These are phyloP conservation scores for Pelargonium australe DNA, from an alignment of 441 rosid species.

Conservation along the genomic window DNA sequence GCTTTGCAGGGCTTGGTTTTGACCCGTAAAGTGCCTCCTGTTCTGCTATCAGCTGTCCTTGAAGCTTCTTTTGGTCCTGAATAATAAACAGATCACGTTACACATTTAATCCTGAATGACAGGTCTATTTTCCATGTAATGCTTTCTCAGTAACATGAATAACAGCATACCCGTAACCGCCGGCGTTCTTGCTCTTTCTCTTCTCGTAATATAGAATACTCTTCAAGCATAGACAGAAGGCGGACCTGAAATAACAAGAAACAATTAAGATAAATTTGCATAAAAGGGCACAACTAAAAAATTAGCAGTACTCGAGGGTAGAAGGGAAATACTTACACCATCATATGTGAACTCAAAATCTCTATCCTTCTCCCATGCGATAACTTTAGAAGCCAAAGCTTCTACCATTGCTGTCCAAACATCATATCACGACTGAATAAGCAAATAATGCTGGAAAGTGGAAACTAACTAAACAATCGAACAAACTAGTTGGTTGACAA, in stretches of 20 bases:
- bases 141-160: not conserved
- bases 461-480: too few relatives aligned
- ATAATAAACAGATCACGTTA: conserved; percentile 3
- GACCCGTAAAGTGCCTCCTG: conserved; percentile 86
- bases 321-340: conserved; percentile 54
- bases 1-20: conserved; percentile 71
- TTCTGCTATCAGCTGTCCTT: conserved; percentile 76
- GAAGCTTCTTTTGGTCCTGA: conserved; percentile 82
- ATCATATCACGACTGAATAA: conserved; percentile 14
- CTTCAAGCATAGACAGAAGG: conserved; percentile 87
- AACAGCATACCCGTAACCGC: conserved; percentile 63
- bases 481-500: not conserved
- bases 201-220: conserved; percentile 60
- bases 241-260: conserved; percentile 39
- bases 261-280: too few relatives aligned
- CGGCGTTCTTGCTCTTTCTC: conserved; percentile 94
- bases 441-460: not conserved
- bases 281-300: not conserved
- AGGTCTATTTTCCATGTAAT: not conserved
- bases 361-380: conserved; percentile 89
- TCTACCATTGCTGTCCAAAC: conserved; percentile 72
- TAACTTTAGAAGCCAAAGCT: conserved; percentile 70
- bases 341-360: conserved; percentile 72
- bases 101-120: not conserved
- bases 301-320: not conserved